Base-by-base conservation (phyloP, 768 basidiomycete genomes). In the Tricholoma hemisulphureum region DNA sequence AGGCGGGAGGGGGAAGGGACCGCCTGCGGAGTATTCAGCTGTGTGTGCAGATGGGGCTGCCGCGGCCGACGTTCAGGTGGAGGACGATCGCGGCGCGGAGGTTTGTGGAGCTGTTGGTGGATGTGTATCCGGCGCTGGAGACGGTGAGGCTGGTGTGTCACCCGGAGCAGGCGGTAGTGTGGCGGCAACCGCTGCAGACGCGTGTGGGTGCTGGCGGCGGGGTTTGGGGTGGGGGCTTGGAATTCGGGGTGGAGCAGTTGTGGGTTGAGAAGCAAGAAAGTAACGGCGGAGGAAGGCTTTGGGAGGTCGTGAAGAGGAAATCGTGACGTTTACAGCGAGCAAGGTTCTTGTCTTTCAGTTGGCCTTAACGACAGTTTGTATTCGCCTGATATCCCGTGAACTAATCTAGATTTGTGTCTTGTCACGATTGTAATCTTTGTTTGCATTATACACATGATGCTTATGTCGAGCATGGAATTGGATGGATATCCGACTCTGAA, bases 161-260 rank as follows among this genome's bases (percentile, higher is more conserved):
- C n/a, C 62, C 62, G 11, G 59, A 59, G 20, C 23, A 58, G 4
- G 62, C 58, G 16, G 52, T 61, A 2, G 62, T 63, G 10, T 65
- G 64, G 64, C 59, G n/a, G 13, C 58, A 60, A 13, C 49, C 26
- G 18, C 28, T 21, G 20, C 29, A 43, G n/a, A 52, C 18, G 32
- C 39, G 41, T 31, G 46, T 14, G 48, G 13, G n/a, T n/a, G n/a
- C n/a, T n/a, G n/a, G n/a, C n/a, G n/a, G n/a, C n/a, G n/a, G n/a
- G n/a, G n/a, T n/a, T n/a, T n/a, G n/a, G n/a, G n/a, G 37, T 6
- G 51, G 13, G 10, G 18, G n/a, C 2, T 50, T 53, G 18, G 48
- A 54, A 4, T 54, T 59, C 9, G 21, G 51, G 16, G 54, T 34
- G 23, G 62, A 65, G 29, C 41, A 43, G 41, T 18, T 63, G 51